A percentile compares a stretch with the other conserved stretches of the same genome.
Evolutionary conservation across 352 stramenopile species (phyloP).

Genomic region (Pythium sp.): DNA sequence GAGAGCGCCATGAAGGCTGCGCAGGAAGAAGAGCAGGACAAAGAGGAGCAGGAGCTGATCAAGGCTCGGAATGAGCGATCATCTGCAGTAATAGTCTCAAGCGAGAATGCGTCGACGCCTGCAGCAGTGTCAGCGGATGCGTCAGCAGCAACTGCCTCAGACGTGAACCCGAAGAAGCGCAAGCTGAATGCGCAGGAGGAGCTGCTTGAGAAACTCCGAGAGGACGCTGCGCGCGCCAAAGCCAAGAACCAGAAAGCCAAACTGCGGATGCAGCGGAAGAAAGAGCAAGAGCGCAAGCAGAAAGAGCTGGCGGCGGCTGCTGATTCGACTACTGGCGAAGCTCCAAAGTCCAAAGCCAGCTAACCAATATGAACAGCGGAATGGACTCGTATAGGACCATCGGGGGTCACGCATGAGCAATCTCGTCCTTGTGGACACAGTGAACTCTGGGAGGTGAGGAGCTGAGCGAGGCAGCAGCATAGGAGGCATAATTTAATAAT

Average conservation of each 20-base stretch:
- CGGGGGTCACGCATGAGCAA: too few species aligned
- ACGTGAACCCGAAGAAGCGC: conserved; percentile 41
- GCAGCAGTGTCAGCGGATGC: not conserved
- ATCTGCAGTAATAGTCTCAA: not conserved
- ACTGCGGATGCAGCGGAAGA: conserved; percentile 72
- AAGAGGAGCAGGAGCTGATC: conserved; percentile 63
- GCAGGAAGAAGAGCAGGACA: conserved; percentile 37
- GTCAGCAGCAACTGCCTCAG: not conserved
- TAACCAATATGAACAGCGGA: not conserved
- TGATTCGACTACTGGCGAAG: not conserved
- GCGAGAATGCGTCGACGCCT: not conserved
- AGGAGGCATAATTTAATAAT: not conserved
- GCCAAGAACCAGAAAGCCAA: conserved; percentile 80
- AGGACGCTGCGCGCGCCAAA: conserved; percentile 63
- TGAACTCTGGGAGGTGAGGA: not conserved
- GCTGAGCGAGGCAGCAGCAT: not conserved
- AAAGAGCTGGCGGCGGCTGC: conserved; percentile 5
- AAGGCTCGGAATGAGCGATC: conserved; percentile 28
- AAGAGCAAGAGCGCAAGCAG: conserved; percentile 45
- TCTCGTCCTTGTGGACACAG: not conserved
- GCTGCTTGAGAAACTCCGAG: conserved; percentile 60
- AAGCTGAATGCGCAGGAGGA: conserved; percentile 68
- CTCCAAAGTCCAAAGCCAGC: not conserved
- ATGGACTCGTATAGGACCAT: not conserved
- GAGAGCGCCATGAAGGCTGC: conserved; percentile 23